Evolutionary conservation across 805 yeast species (phyloP).

Genomic region (Kodamaea jinghongensis): DNA sequence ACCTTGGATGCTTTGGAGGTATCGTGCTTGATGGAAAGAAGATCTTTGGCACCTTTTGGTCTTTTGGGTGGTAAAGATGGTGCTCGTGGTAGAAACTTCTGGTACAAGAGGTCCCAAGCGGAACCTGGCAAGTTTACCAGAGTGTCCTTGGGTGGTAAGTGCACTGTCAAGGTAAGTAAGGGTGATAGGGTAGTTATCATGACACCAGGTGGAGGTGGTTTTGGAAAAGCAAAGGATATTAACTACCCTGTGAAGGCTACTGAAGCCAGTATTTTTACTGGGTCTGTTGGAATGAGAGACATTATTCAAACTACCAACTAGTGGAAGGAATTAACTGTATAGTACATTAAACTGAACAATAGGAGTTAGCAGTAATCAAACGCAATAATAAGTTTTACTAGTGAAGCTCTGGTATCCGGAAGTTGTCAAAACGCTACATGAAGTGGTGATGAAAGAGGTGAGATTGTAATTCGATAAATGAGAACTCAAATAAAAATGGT

Average conservation of each 20-base stretch:
- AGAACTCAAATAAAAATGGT: too few species aligned
- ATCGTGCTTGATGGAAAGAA: conserved; percentile 81
- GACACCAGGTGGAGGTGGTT: conserved; percentile 49
- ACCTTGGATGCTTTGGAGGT: conserved; percentile 46
- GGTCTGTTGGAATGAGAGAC: conserved; percentile 34
- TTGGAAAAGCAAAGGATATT: conserved; percentile 21
- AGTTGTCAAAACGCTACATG: too few species aligned
- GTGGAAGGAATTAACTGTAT: not conserved
- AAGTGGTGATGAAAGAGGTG: too few species aligned
- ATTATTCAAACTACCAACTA: conserved; percentile 37
- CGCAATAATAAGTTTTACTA: too few species aligned
- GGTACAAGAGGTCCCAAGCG: conserved; percentile 25
- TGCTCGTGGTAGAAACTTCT: conserved; percentile 52
- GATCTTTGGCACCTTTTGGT: conserved; percentile 85
- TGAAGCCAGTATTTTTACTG: conserved; percentile 29
- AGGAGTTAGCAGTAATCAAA: too few species aligned
- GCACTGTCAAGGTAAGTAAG: conserved; percentile 29
- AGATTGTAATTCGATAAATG: too few species aligned
- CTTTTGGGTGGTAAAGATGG: conserved; percentile 81
- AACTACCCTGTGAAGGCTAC: conserved; percentile 24
- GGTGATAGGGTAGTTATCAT: conserved; percentile 42
- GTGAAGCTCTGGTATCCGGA: too few species aligned
- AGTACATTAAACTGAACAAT: too few species aligned
- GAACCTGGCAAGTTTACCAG: conserved; percentile 16
- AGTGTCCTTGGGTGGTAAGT: conserved; percentile 32